Base-by-base conservation (phyloP, 768 basidiomycete genomes). In the Flagelloscypha sp. region DNA sequence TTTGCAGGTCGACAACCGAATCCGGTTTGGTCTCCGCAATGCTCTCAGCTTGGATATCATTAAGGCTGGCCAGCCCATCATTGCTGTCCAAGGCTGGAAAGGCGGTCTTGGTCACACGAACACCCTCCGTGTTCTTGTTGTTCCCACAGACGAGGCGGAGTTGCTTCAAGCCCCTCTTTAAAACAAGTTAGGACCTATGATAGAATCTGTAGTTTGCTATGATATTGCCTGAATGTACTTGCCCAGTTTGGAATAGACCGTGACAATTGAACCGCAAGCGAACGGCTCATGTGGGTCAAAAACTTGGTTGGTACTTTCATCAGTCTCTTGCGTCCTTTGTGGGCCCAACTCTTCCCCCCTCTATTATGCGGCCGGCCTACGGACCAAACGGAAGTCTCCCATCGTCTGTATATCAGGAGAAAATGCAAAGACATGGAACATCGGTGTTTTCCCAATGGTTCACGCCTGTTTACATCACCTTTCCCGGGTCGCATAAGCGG, bases 21-120 rank as follows among this genome's bases (percentile, higher is more conserved):
- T 85, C 54, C 79, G 88, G 41, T 93, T 79, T 50, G 90, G 93
- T 40, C 71, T 98, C 59, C 72, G 78, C 54, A 81, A 69, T 54
- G 95, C 87, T 3, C 68, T 97, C 29, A 71, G 64, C 12, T 62
- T 99, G 59, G 83, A 85, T 45, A 74, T 99, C 55, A 80, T 98
- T 66, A 77, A 79, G 51, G 78, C 88, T 24, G 87, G 89, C 36
- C 79, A 79, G 35, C 88, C 92, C 17, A 74, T 99, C 52, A 70
- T 98, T 44, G 94, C 94, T 32, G 84, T 99, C 4, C 95, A 98
- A 61, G 95, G 95, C n/a, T 99, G 94, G 94, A 94, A 92, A 66
- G 88, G 92, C 28, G 95, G 95, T 40, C 75, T 95, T 29, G 93
- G 92, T 21, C 90, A 95, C 63, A 93, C 89, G 46, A 92, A 93